Percentiles rank a stretch among this genome's conserved stretches.
phyloP scores from a whole-genome alignment of 2,329 filamentous ascomycete genomes.

The Microsporum ferrugineum region DNA sequence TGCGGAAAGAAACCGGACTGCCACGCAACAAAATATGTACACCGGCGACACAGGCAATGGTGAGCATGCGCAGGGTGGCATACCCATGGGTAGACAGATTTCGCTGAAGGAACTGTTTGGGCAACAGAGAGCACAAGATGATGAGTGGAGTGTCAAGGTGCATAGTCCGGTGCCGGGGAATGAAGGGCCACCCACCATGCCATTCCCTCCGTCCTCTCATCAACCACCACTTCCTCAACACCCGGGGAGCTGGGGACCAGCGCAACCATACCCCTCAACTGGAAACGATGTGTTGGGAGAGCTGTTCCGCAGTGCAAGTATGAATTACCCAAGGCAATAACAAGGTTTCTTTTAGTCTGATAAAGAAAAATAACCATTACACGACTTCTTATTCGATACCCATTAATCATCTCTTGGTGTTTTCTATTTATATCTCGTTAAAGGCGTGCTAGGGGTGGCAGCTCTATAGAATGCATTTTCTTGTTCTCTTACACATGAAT shows the following conservation, averaged over 20 bases:
- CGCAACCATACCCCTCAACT: neutral
- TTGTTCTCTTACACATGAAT: neutral
- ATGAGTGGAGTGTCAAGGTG: constrained; percentile 40
- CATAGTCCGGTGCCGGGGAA: constrained; percentile 26
- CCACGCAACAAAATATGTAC: constrained; percentile 23
- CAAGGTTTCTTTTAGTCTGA: constrained; percentile 12
- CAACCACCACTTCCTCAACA: neutral
- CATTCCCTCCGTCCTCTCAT: neutral
- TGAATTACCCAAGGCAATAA: constrained; percentile 8
- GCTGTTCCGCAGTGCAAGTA: constrained; percentile 31
- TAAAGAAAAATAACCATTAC: constrained; percentile 5
- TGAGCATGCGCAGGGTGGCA: constrained; percentile 30
- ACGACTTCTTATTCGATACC: neutral
- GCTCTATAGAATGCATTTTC: neutral
- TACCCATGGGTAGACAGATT: constrained; percentile 43
- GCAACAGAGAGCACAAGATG: constrained; percentile 42
- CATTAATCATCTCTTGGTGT: neutral
- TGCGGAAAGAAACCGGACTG: constrained; percentile 20
- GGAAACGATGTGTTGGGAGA: constrained; percentile 11
- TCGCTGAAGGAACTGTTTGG: constrained; percentile 45
- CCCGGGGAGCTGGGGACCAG: neutral
- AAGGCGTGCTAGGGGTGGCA: neutral
- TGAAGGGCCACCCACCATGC: constrained; percentile 3
- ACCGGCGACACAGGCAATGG: constrained; percentile 20
- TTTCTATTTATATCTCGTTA: neutral